Percentiles rank a stretch among this genome's conserved stretches.
Conservation (phyloP, 768 basidiomycete genomes). For the Sutorius australiensis region DNA sequence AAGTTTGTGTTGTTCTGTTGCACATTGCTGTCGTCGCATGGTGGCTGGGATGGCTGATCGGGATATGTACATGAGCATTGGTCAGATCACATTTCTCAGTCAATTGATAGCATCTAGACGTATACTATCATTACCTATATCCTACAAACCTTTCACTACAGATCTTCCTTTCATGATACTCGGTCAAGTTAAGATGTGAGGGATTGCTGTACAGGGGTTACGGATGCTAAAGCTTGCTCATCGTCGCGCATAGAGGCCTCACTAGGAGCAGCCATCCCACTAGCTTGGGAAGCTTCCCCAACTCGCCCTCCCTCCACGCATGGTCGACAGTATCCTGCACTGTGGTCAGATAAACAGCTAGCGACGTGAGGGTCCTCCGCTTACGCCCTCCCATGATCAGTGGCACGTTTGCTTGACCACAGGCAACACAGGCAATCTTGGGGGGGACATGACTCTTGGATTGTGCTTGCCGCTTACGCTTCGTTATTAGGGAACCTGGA, state of each 20-base stretch:
- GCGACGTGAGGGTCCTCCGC: constrained; percentile 24
- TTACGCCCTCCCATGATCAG: constrained; percentile 73
- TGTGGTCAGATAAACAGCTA: neutral
- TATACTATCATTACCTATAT: constrained; percentile 15
- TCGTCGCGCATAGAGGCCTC: neutral
- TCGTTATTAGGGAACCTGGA: constrained; percentile 26
- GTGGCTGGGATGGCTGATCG: constrained; percentile 75
- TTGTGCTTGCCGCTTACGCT: constrained; percentile 41
- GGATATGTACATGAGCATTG: constrained; percentile 38
- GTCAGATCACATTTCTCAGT: neutral
- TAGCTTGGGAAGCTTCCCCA: constrained; percentile 27
- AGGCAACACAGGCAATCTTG: constrained; percentile 53
- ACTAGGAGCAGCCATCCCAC: constrained; percentile 1
- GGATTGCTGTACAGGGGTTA: neutral
- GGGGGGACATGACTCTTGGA: constrained; percentile 33
- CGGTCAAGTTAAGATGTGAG: neutral
- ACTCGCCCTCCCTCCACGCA: constrained; percentile 57
- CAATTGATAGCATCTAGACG: neutral
- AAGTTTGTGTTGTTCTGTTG: constrained; percentile 52
- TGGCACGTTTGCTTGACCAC: constrained; percentile 66
- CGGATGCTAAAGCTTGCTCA: constrained; percentile 5
- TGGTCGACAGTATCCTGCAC: constrained; percentile 63
- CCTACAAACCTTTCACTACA: neutral
- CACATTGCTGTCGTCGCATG: constrained; percentile 59
- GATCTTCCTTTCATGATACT: neutral